Conservation (phyloP, 805 yeast species). For the Schwanniomyces vanrijiae region DNA sequence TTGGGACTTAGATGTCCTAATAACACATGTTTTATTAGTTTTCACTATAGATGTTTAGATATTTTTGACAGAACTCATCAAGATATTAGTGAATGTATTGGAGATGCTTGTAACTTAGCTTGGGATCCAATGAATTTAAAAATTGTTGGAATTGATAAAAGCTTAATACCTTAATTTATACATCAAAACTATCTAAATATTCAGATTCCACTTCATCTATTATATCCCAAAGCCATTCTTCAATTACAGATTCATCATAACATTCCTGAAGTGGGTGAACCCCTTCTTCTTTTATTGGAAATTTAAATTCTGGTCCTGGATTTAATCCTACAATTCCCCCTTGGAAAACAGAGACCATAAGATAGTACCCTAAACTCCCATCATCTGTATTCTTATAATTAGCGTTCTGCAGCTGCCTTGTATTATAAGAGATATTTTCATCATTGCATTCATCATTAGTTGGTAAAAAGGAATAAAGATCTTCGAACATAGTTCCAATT, state of each 20-base stretch:
- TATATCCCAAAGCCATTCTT: constrained; percentile 80
- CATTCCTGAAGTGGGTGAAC: constrained; percentile 58
- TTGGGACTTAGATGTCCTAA: constrained; percentile 46
- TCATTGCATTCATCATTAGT: constrained; percentile 61
- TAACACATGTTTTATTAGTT: constrained; percentile 34
- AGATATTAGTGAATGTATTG: not conserved
- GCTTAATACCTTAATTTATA: constrained; percentile 23
- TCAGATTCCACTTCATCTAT: constrained; percentile 79
- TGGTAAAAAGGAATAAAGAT: constrained; percentile 75
- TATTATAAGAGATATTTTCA: constrained; percentile 21
- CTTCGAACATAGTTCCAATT: constrained; percentile 64
- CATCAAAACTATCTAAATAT: constrained; percentile 47
- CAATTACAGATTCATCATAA: constrained; percentile 69
- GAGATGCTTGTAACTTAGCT: not conserved
- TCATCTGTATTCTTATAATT: constrained; percentile 60
- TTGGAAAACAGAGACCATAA: constrained; percentile 79
- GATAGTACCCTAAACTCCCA: constrained; percentile 86
- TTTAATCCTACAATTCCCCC: constrained; percentile 75
- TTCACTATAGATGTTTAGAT: constrained; percentile 50
- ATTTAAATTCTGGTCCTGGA: constrained; percentile 63
- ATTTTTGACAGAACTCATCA: constrained; percentile 34
- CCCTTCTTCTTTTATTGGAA: constrained; percentile 34
- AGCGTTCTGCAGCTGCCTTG: constrained; percentile 37
- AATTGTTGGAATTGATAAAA: constrained; percentile 20
- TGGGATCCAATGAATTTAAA: constrained; percentile 7